Conservation (phyloP, 176 grass and related monocot genomes). For the Typha latifolia region DNA sequence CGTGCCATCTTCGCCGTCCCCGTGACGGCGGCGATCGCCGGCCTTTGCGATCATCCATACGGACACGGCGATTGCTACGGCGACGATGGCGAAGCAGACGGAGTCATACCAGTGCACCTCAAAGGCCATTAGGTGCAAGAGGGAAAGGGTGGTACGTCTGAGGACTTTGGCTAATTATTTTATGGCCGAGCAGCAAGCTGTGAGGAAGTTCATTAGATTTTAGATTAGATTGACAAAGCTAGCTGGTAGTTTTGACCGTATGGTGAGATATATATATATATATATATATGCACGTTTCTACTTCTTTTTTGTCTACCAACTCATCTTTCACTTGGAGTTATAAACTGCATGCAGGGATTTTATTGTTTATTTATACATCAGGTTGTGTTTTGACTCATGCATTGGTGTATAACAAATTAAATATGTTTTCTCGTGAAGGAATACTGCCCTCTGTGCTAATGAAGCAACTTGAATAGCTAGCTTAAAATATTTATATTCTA, state of each 20-base stretch:
- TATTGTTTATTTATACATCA: too few relatives aligned
- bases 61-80: conserved; percentile 14
- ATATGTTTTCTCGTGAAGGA: too few relatives aligned
- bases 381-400: too few relatives aligned
- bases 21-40: background rate
- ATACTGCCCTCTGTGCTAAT: too few relatives aligned
- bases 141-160: background rate
- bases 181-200: background rate
- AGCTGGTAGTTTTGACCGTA: conserved; percentile 21
- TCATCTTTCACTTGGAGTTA: too few relatives aligned
- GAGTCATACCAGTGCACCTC: conserved; percentile 17
- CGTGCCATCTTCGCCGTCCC: background rate
- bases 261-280: too few relatives aligned
- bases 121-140: background rate
- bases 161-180: background rate
- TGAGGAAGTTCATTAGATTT: background rate
- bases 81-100: conserved; percentile 27
- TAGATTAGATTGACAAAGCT: background rate
- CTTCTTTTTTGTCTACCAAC: too few relatives aligned
- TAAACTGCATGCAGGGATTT: too few relatives aligned
- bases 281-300: background rate
- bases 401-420: too few relatives aligned
- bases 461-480: too few relatives aligned
- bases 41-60: background rate
- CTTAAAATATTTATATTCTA: too few relatives aligned